phyloP scores from a whole-genome alignment of 805 yeast species.

The Candida hispaniensis region DNA sequence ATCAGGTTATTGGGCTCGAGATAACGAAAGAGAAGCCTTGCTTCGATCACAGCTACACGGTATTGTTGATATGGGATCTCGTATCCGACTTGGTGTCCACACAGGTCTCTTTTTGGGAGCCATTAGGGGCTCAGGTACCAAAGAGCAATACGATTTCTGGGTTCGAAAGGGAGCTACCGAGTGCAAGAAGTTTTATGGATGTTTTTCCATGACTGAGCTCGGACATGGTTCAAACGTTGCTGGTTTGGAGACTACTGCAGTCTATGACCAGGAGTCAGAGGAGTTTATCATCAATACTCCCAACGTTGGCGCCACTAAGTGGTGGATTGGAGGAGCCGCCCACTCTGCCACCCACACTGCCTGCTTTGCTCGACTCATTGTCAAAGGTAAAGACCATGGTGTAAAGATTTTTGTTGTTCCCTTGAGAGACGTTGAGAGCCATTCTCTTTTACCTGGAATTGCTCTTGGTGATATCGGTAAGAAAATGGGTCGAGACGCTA shows the following conservation, averaged over 20 bases:
- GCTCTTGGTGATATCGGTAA: slow-evolving; percentile 85
- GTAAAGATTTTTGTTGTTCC: slow-evolving; percentile 93
- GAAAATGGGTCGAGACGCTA: slow-evolving; percentile 93
- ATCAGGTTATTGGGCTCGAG: slow-evolving; percentile 20
- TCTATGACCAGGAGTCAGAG: slow-evolving; percentile 52
- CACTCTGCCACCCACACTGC: slow-evolving; percentile 82
- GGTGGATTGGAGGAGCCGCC: slow-evolving; percentile 99
- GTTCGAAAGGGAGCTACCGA: slow-evolving; percentile 42
- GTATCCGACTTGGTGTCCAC: slow-evolving; percentile 81
- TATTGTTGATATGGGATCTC: slow-evolving; percentile 57
- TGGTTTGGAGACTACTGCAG: slow-evolving; percentile 89
- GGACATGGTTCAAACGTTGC: slow-evolving; percentile 95
- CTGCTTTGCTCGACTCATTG: slow-evolving; percentile 72
- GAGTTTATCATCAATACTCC: slow-evolving; percentile 77
- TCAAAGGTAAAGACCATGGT: slow-evolving; percentile 78
- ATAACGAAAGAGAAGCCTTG: slow-evolving; percentile 24
- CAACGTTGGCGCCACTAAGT: slow-evolving; percentile 83
- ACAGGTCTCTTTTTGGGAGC: slow-evolving; percentile 75
- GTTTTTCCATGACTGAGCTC: slow-evolving; percentile 88
- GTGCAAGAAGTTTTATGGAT: slow-evolving; percentile 47
- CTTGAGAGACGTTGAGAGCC: slow-evolving; percentile 55
- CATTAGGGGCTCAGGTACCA: slow-evolving; percentile 78
- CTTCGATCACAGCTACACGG: slow-evolving; percentile 25
- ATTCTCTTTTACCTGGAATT: slow-evolving; percentile 66
- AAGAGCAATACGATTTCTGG: slow-evolving; percentile 79